phyloP scores from a whole-genome alignment of 1,284 basidiomycete species.

The Leucoagaricus sp. region DNA sequence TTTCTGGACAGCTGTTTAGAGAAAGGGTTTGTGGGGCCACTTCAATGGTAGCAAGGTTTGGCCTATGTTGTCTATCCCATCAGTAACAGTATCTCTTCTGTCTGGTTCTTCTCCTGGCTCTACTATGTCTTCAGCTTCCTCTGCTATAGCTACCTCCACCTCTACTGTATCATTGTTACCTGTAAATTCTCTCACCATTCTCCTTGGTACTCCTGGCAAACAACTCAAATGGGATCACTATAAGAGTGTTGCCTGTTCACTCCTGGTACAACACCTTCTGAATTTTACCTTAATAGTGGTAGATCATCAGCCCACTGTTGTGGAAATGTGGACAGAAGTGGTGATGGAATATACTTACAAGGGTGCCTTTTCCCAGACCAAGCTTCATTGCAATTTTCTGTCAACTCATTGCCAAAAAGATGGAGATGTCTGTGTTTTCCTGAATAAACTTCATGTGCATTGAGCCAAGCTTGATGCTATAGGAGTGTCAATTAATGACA shows the following conservation, averaged over 20 bases:
- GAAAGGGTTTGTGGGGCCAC: too few species aligned
- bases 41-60: too few species aligned
- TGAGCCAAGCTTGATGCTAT: conserved; percentile 28
- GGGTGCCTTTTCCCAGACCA: neutral
- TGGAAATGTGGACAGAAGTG: neutral
- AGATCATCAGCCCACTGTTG: neutral
- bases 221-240: neutral
- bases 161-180: neutral
- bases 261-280: neutral
- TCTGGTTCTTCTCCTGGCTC: too few species aligned
- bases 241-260: neutral
- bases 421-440: neutral
- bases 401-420: neutral
- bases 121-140: too few species aligned
- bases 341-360: neutral
- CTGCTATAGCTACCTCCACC: neutral
- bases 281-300: neutral
- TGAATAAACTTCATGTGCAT: conserved; percentile 19
- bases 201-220: neutral
- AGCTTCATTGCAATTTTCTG: neutral
- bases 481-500: conserved; percentile 30
- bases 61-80: too few species aligned
- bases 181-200: neutral
- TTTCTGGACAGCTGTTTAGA: too few species aligned
- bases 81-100: too few species aligned